A percentile compares a stretch with the other conserved stretches of the same genome.
phyloP scores from a whole-genome alignment of 495 filamentous ascomycete species.

The Podospora conica region DNA sequence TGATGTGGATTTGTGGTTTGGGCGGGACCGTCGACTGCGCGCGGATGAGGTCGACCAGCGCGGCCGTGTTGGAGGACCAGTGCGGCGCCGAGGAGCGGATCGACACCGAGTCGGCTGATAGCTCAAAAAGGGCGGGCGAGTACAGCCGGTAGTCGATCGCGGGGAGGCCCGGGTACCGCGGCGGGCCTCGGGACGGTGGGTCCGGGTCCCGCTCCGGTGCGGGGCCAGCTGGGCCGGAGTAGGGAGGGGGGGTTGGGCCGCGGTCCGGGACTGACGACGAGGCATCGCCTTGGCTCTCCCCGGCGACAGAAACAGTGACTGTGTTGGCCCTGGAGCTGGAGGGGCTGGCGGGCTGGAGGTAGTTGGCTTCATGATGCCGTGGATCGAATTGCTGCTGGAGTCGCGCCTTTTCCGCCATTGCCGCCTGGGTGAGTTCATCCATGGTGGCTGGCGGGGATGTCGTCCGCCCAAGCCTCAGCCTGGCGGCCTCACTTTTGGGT shows the following conservation, averaged over 20 bases:
- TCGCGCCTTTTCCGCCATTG: slow-evolving; percentile 11
- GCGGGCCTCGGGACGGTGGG: slow-evolving; percentile 24
- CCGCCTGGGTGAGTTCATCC: neutral
- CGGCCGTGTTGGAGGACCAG: slow-evolving; percentile 35
- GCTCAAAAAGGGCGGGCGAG: slow-evolving; percentile 39
- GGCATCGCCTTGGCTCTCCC: slow-evolving; percentile 13
- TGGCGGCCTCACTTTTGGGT: neutral
- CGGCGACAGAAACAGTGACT: slow-evolving; percentile 22
- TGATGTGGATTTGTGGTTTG: slow-evolving; percentile 44
- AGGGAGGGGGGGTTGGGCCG: slow-evolving; percentile 36
- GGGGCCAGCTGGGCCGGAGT: slow-evolving; percentile 36
- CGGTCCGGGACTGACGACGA: neutral
- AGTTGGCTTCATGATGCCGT: slow-evolving; percentile 4
- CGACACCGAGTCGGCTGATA: slow-evolving; percentile 42
- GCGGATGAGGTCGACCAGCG: slow-evolving; percentile 39
- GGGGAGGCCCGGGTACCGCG: slow-evolving; percentile 42
- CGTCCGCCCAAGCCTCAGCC: neutral
- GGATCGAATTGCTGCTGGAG: slow-evolving; percentile 12
- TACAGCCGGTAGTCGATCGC: slow-evolving; percentile 47
- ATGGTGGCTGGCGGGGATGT: neutral
- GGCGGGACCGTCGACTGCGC: slow-evolving; percentile 45
- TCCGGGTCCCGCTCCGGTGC: slow-evolving; percentile 18
- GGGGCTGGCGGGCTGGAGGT: neutral
- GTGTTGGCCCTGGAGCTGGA: slow-evolving; percentile 15
- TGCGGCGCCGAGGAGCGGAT: slow-evolving; percentile 38